Base-by-base conservation (phyloP, 2,329 filamentous ascomycete genomes). In the Sporothrix inflata region DNA sequence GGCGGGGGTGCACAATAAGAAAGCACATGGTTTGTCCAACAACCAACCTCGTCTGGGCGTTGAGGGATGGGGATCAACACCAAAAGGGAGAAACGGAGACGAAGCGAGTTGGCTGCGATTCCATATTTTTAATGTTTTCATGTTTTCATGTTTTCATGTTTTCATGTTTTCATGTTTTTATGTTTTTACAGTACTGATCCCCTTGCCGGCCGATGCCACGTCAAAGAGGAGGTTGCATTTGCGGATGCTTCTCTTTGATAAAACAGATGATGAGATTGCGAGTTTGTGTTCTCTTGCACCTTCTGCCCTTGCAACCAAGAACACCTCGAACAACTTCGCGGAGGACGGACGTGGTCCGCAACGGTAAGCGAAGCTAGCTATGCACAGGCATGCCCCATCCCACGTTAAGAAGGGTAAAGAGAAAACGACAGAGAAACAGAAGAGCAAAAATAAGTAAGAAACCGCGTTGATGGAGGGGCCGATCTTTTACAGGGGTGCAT, bases 401-500 rank as follows among this genome's bases (percentile, higher is more conserved):
- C 27, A 57, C 53, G 27, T 57, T 24, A 42, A 65, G 12, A 45
- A 11, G 40, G 24, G 38, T n/a, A 42, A 65, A 45, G 14, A 19
- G 57, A 42, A n/a, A 24, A 19, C 14, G 51, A 42, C 12, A 42
- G 49, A 53, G 24, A 53, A 24, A 6, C 27, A 5, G 14, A 4
- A 9, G 55, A 60, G 53, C 57, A 38, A 42, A 40, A 12, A 16
- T n/a, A 21, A 65, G 60, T 45, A 45, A 65, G 60, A 45, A 63
- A 24, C 27, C 55, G 40, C 69, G 42, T 71, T 71, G 42, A 42
- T 69, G 66, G 66, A 69, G 66, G 66, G 66, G 66, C 2, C 21
- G 66, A 69, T 69, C 66, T 7, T 55, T 21, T 30, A 21, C 45
- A 67, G 42, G 63, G 63, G 63, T 42, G 21, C 60, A 38, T 67